These are phyloP conservation scores for Silene conica DNA, from an alignment of 148 eudicot genomes.

Conservation along the genomic window DNA sequence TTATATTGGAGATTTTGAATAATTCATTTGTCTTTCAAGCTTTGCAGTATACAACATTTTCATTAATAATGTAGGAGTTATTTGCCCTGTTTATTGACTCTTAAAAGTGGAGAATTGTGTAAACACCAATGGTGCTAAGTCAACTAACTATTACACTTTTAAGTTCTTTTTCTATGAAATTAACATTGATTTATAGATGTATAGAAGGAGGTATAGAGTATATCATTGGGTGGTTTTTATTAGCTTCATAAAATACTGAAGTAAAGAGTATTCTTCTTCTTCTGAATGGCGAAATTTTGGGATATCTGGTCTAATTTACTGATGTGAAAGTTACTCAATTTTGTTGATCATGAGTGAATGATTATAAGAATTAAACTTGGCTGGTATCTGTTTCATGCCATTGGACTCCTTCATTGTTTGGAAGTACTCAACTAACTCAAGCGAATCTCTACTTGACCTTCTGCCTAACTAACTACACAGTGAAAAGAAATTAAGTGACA, in stretches of 20 bases:
- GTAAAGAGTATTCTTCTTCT: neutral
- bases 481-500: neutral
- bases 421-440: neutral
- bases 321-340: neutral
- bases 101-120: slow-evolving; percentile 1
- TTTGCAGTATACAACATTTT: neutral
- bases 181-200: neutral
- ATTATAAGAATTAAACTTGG: neutral
- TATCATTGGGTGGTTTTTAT: neutral
- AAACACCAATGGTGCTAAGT: neutral
- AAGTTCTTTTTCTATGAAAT: neutral
- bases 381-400: neutral
- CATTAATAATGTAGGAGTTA: neutral
- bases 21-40: neutral
- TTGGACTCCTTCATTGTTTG: neutral
- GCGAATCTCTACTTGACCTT: neutral
- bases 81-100: neutral
- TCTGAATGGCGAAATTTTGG: neutral
- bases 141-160: neutral
- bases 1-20: neutral
- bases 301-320: neutral
- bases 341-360: neutral
- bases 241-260: neutral
- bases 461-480: neutral
- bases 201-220: neutral